Evolutionary conservation across 768 basidiomycete species (phyloP).

Genomic region (Suillus ampliporus): DNA sequence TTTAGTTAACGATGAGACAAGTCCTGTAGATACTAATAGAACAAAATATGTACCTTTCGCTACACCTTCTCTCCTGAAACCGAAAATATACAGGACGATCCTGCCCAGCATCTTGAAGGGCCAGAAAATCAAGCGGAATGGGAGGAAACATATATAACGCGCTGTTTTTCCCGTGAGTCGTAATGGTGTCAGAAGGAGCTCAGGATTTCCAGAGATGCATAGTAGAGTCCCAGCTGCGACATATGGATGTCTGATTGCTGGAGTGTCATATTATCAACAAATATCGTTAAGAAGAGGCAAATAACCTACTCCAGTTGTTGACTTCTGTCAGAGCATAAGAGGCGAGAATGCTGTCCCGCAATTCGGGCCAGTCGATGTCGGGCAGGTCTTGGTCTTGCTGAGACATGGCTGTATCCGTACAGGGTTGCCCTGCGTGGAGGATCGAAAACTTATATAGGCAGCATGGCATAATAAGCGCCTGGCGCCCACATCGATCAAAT

Average conservation of each 20-base stretch:
- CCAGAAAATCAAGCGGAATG: not conserved
- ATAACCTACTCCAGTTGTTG: not conserved
- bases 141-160: too few relatives aligned
- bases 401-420: not conserved
- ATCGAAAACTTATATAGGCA: not conserved
- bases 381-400: too few relatives aligned
- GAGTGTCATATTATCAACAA: not conserved
- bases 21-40: not conserved
- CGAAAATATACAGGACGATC: constrained; percentile 6
- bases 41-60: constrained; percentile 6
- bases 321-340: not conserved
- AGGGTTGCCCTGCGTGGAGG: too few relatives aligned
- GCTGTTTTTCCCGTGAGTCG: too few relatives aligned
- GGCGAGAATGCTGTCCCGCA: not conserved
- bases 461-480: not conserved
- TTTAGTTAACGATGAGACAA: not conserved
- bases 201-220: constrained; percentile 1
- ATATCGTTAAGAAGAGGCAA: not conserved
- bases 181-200: not conserved
- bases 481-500: not conserved
- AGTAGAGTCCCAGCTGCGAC: too few relatives aligned
- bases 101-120: constrained; percentile 6
- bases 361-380: not conserved
- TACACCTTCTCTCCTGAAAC: constrained; percentile 7
- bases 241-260: not conserved